These are phyloP conservation scores for Microcos paniculata DNA, from an alignment of 345 rosid species.

Conservation along the genomic window DNA sequence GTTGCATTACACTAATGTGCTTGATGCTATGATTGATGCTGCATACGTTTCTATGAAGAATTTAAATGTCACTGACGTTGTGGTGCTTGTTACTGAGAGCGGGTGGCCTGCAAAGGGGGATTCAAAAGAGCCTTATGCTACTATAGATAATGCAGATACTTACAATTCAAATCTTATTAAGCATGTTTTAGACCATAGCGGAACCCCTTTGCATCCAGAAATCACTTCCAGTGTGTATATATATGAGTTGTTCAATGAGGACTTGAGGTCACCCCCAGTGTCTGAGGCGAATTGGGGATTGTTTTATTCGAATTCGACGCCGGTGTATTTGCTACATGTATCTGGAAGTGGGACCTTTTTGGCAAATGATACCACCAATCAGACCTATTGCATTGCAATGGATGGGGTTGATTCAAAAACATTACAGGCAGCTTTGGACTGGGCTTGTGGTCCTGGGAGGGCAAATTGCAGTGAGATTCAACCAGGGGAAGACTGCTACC, in stretches of 20 bases:
- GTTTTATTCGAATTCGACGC: constrained; percentile 75
- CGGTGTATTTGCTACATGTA: constrained; percentile 86
- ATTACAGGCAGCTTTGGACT: constrained; percentile 89
- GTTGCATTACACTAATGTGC: constrained; percentile 89
- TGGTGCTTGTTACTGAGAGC: constrained; percentile 74
- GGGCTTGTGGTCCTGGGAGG: constrained; percentile 96
- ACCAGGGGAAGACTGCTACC: constrained; percentile 88
- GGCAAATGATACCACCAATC: constrained; percentile 94
- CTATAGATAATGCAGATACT: constrained; percentile 76
- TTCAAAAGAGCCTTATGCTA: constrained; percentile 83
- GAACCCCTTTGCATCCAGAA: constrained; percentile 91
- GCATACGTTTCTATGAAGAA: constrained; percentile 91
- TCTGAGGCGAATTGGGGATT: constrained; percentile 96
- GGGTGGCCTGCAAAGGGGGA: constrained; percentile 96
- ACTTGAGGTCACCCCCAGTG: constrained; percentile 63
- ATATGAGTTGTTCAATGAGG: constrained; percentile 93
- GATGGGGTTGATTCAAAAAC: constrained; percentile 69
- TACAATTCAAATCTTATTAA: constrained; percentile 89
- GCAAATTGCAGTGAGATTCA: constrained; percentile 92
- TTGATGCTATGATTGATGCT: constrained; percentile 96
- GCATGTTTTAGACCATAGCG: constrained; percentile 74
- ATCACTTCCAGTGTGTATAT: constrained; percentile 72
- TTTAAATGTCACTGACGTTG: constrained; percentile 73
- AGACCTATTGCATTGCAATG: constrained; percentile 74
- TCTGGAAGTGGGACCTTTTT: constrained; percentile 86